Conservation (phyloP, 1,284 basidiomycete genomes). For the Ganoderma lingzhi region DNA sequence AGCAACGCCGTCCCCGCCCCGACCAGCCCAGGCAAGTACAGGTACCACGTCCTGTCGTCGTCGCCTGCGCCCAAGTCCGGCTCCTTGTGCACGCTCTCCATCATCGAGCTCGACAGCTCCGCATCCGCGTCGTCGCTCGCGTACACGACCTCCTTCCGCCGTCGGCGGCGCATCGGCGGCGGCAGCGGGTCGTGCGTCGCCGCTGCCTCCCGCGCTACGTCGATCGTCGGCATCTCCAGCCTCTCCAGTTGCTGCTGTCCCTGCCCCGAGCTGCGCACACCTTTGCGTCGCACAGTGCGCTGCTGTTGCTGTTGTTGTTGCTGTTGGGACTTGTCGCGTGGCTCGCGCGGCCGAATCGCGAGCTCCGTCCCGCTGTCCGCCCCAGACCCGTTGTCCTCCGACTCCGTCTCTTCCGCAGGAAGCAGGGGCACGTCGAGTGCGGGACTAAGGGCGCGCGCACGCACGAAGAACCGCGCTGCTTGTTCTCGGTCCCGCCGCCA, state of each 20-base stretch:
- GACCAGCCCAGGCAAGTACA: slow-evolving; percentile 77
- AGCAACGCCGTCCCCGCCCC: slow-evolving; percentile 82
- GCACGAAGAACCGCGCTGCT: slow-evolving; percentile 74
- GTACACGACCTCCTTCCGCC: slow-evolving; percentile 33
- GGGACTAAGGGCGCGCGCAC: slow-evolving; percentile 65
- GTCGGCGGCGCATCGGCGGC: slow-evolving; percentile 33
- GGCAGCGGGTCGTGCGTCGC: slow-evolving; percentile 40
- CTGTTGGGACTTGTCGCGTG: slow-evolving; percentile 14
- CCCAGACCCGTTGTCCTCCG: slow-evolving; percentile 54
- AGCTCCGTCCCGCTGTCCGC: slow-evolving; percentile 33
- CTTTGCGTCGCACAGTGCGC: slow-evolving; percentile 15
- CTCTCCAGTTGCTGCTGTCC: slow-evolving; percentile 12
- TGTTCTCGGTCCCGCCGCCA: slow-evolving; percentile 76
- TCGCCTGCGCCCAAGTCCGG: slow-evolving; percentile 46
- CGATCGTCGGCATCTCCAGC: slow-evolving; percentile 49
- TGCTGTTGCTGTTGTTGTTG: slow-evolving; percentile 14
- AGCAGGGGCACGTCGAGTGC: slow-evolving; percentile 72
- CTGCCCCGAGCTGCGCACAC: slow-evolving; percentile 14
- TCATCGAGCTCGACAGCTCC: slow-evolving; percentile 38
- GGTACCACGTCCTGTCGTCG: slow-evolving; percentile 76
- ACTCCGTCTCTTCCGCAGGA: slow-evolving; percentile 58
- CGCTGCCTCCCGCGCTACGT: slow-evolving; percentile 40
- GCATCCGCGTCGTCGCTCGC: slow-evolving; percentile 25
- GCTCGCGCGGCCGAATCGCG: slow-evolving; percentile 10
- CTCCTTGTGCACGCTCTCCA: slow-evolving; percentile 36